These are phyloP conservation scores for Xylaria multiplex DNA, from an alignment of 2,329 filamentous ascomycete species.

Conservation along the genomic window DNA sequence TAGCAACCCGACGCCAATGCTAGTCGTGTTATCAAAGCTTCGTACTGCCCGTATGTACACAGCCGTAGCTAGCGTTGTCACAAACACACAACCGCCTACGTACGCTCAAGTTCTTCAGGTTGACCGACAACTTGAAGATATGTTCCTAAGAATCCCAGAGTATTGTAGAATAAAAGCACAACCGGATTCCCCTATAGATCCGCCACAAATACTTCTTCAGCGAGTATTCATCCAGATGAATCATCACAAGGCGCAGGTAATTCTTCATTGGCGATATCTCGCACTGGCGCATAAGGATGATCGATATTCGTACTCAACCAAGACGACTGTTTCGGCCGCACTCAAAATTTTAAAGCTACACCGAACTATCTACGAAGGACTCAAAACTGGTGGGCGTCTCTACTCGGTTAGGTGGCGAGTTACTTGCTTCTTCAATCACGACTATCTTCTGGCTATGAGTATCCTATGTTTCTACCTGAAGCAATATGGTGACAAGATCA, in stretches of 20 bases:
- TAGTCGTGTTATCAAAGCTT: slow-evolving; percentile 42
- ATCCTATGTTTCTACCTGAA: slow-evolving; percentile 37
- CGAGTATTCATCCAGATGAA: slow-evolving; percentile 46
- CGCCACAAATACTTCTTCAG: slow-evolving; percentile 43
- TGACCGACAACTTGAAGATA: slow-evolving; percentile 42
- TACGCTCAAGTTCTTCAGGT: slow-evolving; percentile 40
- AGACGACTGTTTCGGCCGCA: slow-evolving; percentile 33
- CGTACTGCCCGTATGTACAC: slow-evolving; percentile 37
- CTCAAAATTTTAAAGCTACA: slow-evolving; percentile 35
- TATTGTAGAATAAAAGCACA: slow-evolving; percentile 39
- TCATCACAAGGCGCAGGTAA: slow-evolving; percentile 46
- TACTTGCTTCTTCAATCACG: slow-evolving; percentile 35
- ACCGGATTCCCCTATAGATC: slow-evolving; percentile 40
- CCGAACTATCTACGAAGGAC: slow-evolving; percentile 34
- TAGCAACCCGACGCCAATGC: slow-evolving; percentile 45
- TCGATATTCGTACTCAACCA: slow-evolving; percentile 42
- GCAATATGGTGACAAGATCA: slow-evolving; percentile 32
- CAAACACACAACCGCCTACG: slow-evolving; percentile 34
- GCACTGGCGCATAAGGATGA: slow-evolving; percentile 33
- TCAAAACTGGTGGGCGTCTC: slow-evolving; percentile 33
- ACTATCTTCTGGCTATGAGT: slow-evolving; percentile 33
- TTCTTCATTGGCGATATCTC: slow-evolving; percentile 48
- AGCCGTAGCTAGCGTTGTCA: slow-evolving; percentile 36
- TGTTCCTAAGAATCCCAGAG: slow-evolving; percentile 39
- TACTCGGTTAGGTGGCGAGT: slow-evolving; percentile 36